phyloP scores from a whole-genome alignment of 805 yeast species.

The Candida silvatica region DNA sequence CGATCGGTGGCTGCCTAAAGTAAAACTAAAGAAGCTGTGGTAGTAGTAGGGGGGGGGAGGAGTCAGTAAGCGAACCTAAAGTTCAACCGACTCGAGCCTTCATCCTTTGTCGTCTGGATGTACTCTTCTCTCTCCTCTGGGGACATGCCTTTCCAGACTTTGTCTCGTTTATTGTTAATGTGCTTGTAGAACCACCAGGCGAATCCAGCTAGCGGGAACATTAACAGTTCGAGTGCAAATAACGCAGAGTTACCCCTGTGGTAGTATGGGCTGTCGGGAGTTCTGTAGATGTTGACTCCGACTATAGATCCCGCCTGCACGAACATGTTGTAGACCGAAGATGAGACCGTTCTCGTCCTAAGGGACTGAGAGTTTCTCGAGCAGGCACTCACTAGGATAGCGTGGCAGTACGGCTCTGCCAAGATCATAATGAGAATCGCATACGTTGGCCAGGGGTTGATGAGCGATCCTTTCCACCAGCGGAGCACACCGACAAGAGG shows the following conservation, averaged over 20 bases:
- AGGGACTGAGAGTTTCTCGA: constrained; percentile 57
- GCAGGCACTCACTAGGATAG: constrained; percentile 51
- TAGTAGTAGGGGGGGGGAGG: too few species aligned
- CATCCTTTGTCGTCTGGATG: constrained; percentile 34
- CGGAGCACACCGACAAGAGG: constrained; percentile 21
- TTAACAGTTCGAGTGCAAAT: constrained; percentile 25
- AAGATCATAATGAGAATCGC: constrained; percentile 21
- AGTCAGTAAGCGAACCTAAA: constrained; percentile 23
- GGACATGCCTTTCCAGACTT: constrained; percentile 42
- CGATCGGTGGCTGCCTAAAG: too few species aligned
- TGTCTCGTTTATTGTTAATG: constrained; percentile 35
- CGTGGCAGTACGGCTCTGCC: constrained; percentile 42
- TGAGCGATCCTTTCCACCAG: constrained; percentile 21
- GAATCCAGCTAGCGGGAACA: constrained; percentile 19
- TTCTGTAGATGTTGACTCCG: constrained; percentile 47
- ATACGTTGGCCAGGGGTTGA: constrained; percentile 20
- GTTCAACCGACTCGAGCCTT: constrained; percentile 54
- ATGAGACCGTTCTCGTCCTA: constrained; percentile 51
- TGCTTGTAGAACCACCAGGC: constrained; percentile 30
- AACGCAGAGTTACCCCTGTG: constrained; percentile 45
- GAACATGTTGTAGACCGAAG: constrained; percentile 58
- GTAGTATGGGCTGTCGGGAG: constrained; percentile 52
- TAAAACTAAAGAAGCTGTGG: too few species aligned
- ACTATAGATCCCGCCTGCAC: constrained; percentile 51
- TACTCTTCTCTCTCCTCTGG: constrained; percentile 43